phyloP scores from a whole-genome alignment of 305 asterid species.

The Fraxinus latifolia region DNA sequence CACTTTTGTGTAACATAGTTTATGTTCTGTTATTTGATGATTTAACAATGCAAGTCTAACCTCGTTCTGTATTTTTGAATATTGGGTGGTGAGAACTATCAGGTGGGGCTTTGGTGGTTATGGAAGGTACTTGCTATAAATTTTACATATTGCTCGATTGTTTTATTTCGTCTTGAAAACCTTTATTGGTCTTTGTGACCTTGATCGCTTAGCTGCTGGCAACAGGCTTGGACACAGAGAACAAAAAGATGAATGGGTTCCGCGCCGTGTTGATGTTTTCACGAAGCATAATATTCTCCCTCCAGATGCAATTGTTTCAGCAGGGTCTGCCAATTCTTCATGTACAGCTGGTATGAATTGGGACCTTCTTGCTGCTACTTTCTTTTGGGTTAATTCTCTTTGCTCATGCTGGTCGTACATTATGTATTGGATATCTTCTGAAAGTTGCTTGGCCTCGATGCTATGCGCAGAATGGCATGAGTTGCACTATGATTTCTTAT shows the following conservation, averaged over 20 bases:
- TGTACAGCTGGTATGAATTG: slow-evolving; percentile 78
- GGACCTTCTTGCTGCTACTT: slow-evolving; percentile 7
- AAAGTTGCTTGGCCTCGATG: neutral
- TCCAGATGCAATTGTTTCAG: slow-evolving; percentile 77
- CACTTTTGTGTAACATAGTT: slow-evolving; percentile 15
- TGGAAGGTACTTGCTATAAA: slow-evolving; percentile 63
- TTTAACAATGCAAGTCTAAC: neutral
- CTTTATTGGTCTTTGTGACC: slow-evolving; percentile 17
- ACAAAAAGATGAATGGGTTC: slow-evolving; percentile 85
- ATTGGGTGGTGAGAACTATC: slow-evolving; percentile 18
- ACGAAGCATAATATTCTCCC: slow-evolving; percentile 76
- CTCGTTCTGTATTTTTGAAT: slow-evolving; percentile 12
- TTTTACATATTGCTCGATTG: neutral
- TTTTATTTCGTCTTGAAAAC: slow-evolving; percentile 10
- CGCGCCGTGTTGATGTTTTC: slow-evolving; percentile 80
- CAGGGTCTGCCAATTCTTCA: slow-evolving; percentile 78
- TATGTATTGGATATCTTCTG: neutral
- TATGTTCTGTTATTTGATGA: neutral
- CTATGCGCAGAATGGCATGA: neutral
- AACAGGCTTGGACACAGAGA: slow-evolving; percentile 97
- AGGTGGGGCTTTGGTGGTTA: slow-evolving; percentile 99
- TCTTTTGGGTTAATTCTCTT: neutral
- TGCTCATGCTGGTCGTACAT: neutral
- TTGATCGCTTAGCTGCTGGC: slow-evolving; percentile 26
- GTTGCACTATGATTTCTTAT: neutral